Evolutionary conservation across 208 protist species (phyloP).

Genomic region (Trypanosoma melophagium): DNA sequence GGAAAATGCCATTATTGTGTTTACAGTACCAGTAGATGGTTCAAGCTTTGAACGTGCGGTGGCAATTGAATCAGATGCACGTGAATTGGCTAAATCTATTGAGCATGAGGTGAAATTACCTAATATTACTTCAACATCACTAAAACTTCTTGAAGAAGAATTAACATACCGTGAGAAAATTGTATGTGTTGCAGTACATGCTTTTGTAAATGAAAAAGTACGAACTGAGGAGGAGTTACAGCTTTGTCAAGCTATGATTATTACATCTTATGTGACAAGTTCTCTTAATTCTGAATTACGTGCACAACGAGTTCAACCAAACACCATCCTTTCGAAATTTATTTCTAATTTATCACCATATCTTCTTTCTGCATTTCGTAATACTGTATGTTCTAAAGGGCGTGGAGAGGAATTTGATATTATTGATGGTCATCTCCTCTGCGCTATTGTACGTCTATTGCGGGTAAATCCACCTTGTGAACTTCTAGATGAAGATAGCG

Average conservation of each 20-base stretch:
- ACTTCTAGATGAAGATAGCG: slow-evolving; percentile 64
- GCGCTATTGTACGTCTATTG: slow-evolving; percentile 50
- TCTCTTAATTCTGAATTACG: slow-evolving; percentile 45
- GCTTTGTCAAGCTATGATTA: slow-evolving; percentile 62
- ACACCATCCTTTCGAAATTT: slow-evolving; percentile 37
- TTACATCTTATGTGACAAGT: slow-evolving; percentile 57
- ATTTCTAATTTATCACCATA: slow-evolving; percentile 64
- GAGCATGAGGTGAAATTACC: slow-evolving; percentile 48
- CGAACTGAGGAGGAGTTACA: slow-evolving; percentile 41
- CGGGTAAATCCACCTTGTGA: slow-evolving; percentile 35
- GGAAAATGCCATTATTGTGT: slow-evolving; percentile 84
- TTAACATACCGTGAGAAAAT: slow-evolving; percentile 67
- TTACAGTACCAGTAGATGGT: slow-evolving; percentile 72
- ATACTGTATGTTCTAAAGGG: slow-evolving; percentile 40
- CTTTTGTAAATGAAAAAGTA: slow-evolving; percentile 43
- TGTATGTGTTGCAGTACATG: slow-evolving; percentile 55
- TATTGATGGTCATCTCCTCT: slow-evolving; percentile 74
- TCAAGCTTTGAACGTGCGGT: slow-evolving; percentile 57
- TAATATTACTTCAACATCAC: slow-evolving; percentile 30
- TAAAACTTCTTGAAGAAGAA: slow-evolving; percentile 44
- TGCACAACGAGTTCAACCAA: slow-evolving; percentile 50
- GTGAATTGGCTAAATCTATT: slow-evolving; percentile 46
- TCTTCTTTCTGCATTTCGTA: slow-evolving; percentile 42
- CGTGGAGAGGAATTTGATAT: slow-evolving; percentile 76
- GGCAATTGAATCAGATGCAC: slow-evolving; percentile 44